Percentiles rank a stretch among this genome's conserved stretches.
phyloP scores from a whole-genome alignment of 2,329 filamentous ascomycete genomes.

The Trichoderma simmonsii region DNA sequence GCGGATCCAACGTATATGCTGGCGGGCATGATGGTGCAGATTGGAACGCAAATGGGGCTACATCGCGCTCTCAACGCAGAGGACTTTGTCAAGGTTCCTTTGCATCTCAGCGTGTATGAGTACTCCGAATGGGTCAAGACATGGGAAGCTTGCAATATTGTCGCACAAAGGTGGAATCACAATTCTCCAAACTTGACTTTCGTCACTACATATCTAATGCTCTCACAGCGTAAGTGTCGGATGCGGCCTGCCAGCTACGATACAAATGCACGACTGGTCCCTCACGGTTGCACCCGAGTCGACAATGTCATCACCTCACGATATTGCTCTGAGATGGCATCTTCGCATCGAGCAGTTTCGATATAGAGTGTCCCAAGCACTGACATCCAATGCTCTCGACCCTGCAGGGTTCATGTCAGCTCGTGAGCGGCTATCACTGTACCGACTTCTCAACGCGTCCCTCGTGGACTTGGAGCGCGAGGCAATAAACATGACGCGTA shows the following conservation, averaged over 20 bases:
- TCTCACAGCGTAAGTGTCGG: slow-evolving; percentile 1
- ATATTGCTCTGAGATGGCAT: slow-evolving; percentile 8
- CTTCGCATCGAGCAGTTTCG: slow-evolving; percentile 12
- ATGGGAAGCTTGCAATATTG: slow-evolving; percentile 10
- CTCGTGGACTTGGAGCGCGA: slow-evolving; percentile 11
- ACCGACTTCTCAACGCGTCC: slow-evolving; percentile 3
- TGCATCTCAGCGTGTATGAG: slow-evolving; percentile 7
- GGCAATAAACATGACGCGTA: slow-evolving; percentile 10
- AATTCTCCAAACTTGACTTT: background rate
- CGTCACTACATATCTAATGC: background rate
- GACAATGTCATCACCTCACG: background rate
- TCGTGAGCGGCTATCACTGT: slow-evolving; percentile 6
- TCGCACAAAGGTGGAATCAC: background rate
- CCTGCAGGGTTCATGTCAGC: slow-evolving; percentile 6
- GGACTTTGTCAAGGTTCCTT: slow-evolving; percentile 10
- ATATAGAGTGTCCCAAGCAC: slow-evolving; percentile 2
- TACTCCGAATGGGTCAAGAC: slow-evolving; percentile 11
- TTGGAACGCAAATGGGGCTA: slow-evolving; percentile 5
- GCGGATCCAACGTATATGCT: slow-evolving; percentile 11
- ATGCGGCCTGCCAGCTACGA: slow-evolving; percentile 4
- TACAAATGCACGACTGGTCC: slow-evolving; percentile 16
- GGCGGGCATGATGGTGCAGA: slow-evolving; percentile 13
- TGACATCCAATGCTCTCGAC: slow-evolving; percentile 8
- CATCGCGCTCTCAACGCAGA: slow-evolving; percentile 6
- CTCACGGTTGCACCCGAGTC: slow-evolving; percentile 8